These are phyloP conservation scores for Aspergillus tanneri DNA, from an alignment of 2,329 filamentous ascomycete genomes.

Conservation along the genomic window DNA sequence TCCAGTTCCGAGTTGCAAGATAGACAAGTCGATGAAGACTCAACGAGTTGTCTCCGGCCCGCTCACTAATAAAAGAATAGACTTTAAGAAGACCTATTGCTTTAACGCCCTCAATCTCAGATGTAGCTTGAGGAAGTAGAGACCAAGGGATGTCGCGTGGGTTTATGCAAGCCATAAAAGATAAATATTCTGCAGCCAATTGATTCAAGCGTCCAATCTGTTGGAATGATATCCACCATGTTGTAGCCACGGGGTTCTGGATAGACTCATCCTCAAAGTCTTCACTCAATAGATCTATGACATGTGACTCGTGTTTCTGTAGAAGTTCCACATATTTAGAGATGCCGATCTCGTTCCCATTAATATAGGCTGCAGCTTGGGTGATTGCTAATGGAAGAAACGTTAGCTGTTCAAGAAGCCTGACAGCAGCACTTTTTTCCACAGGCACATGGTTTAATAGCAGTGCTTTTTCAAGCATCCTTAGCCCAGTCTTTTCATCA, in stretches of 20 bases:
- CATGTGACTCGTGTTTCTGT: constrained; percentile 21
- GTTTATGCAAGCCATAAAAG: constrained; percentile 30
- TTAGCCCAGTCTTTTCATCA: constrained; percentile 9
- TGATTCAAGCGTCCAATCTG: constrained; percentile 21
- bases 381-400: constrained; percentile 32
- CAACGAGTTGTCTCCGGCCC: constrained; percentile 5
- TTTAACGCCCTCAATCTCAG: constrained; percentile 9
- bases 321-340: constrained; percentile 20
- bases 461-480: constrained; percentile 19
- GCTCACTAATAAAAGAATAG: constrained; percentile 18
- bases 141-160: constrained; percentile 24
- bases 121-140: constrained; percentile 15
- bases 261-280: constrained; percentile 31
- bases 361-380: constrained; percentile 32
- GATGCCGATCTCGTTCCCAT: constrained; percentile 18
- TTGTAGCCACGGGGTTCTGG: constrained; percentile 34
- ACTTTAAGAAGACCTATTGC: constrained; percentile 20
- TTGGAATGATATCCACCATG: constrained; percentile 35
- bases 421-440: constrained; percentile 6
- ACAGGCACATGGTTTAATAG: constrained; percentile 12
- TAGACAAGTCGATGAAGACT: constrained; percentile 33
- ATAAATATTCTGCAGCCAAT: constrained; percentile 24
- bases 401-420: constrained; percentile 21
- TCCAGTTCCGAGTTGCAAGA: constrained; percentile 27
- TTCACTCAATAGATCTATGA: constrained; percentile 25